Evolutionary conservation across 1,139 yeast species (phyloP), one percentile per base, ranked within the genome.

Genomic region (Taphrina deformans): DNA sequence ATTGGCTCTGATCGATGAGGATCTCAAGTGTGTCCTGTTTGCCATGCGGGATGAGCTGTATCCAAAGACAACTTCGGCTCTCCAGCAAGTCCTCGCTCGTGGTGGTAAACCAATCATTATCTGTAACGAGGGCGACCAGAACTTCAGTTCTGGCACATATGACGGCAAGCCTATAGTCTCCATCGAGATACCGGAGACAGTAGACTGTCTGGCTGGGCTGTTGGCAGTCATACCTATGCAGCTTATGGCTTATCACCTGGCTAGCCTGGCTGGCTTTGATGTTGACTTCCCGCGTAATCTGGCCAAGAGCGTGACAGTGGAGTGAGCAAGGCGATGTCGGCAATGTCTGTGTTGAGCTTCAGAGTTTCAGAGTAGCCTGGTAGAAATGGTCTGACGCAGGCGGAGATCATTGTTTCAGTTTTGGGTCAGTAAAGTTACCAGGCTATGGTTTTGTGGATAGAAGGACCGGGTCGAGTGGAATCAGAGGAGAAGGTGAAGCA

Each of bases 201-300:
- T 92, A 68, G 99, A 95, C 78, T 93, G 99, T 79, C 82, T 95
- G 76, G 99, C 95, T 81, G 99, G 99, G 63, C 82, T 95, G 73
- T 82, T 95, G 75, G 95, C 93, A 75, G 96, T 95, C 71, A 85
- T 95, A 73, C 99, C 99, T 66, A 79, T 95, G 75, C 99, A 95
- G 79, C 83, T 95, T 76, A 92, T 92, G 85, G 88, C 97, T 75
- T 95, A 95, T 81, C 92, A 97, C 95, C 83, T 95, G 74, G 98
- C 99, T 62, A 93, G 90, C 66, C 86, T 88, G 79, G 88, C 93
- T 76, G 98, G 98, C 51, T 88, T 89, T 73, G 96, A 95, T 76
- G 99, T 95, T 67, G 99, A 95, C 77, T 93, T 93, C 85, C 99
- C 99, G 72, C 87, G 99, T 79, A 95, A 95, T 80, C 84, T 95